Percentiles rank a stretch among this genome's conserved stretches.
phyloP scores from a whole-genome alignment of 2,329 filamentous ascomycete species.

The Colletotrichum caudatum region DNA sequence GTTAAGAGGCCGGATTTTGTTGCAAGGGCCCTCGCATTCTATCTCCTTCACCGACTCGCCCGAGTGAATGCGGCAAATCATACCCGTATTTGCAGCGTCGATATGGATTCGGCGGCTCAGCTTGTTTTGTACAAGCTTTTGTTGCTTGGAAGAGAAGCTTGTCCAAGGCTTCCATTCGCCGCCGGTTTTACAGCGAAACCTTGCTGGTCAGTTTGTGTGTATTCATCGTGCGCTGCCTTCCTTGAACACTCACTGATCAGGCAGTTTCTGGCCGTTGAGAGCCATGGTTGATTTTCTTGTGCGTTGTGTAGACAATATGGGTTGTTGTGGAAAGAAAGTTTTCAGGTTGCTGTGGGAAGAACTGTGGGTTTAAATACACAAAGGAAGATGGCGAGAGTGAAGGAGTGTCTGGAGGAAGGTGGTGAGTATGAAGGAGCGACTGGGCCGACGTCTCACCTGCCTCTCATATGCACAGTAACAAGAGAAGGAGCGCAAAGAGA shows the following conservation, averaged over 20 bases:
- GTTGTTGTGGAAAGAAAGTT: no score
- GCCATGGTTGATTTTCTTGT: not conserved
- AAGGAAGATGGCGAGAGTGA: no score
- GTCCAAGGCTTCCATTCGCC: constrained; percentile 51
- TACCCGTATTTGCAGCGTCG: constrained; percentile 51
- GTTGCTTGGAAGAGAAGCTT: constrained; percentile 51
- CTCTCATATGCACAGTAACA: no score
- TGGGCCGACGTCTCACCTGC: no score
- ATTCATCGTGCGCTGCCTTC: no score
- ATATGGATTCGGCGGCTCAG: constrained; percentile 36
- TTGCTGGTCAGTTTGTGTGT: constrained; percentile 37
- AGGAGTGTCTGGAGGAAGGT: not conserved
- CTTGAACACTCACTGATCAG: constrained; percentile 19
- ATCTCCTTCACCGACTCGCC: constrained; percentile 45
- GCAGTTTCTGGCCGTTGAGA: constrained; percentile 11
- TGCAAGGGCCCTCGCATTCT: constrained; percentile 50
- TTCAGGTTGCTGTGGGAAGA: no score
- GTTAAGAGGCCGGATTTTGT: constrained; percentile 45
- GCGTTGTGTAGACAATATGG: not conserved
- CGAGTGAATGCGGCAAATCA: constrained; percentile 53
- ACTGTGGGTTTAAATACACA: no score
- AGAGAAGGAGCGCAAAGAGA: no score
- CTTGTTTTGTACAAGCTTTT: constrained; percentile 45
- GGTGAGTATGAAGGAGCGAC: no score
- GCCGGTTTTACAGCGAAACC: constrained; percentile 52